phyloP scores from a whole-genome alignment of 108 stramenopile genomes.

The Skeletonema tropicum region DNA sequence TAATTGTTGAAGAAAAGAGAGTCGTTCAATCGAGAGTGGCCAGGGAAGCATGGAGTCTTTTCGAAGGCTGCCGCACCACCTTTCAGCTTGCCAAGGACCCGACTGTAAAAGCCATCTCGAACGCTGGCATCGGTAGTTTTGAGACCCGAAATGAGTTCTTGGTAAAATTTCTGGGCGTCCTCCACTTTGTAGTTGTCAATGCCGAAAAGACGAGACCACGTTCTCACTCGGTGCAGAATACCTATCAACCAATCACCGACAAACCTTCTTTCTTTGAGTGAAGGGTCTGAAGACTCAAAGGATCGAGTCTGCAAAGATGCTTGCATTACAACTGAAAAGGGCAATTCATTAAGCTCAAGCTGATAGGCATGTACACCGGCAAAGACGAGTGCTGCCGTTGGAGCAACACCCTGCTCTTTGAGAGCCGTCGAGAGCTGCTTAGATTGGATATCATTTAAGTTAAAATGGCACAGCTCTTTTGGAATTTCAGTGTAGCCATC shows the following conservation, averaged over 20 bases:
- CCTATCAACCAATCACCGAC: conserved; percentile 1
- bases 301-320: conserved; percentile 1
- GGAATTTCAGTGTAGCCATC: conserved; percentile 15
- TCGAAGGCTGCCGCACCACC: background rate
- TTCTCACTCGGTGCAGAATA: conserved; percentile 1
- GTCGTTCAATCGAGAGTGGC: background rate
- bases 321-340: conserved; percentile 2
- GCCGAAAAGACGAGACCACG: background rate
- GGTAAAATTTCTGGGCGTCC: background rate
- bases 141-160: background rate
- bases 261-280: conserved; percentile 1
- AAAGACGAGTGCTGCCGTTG: conserved; percentile 1
- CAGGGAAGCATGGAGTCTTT: background rate
- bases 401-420: conserved; percentile 11
- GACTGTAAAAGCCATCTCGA: conserved; percentile 1
- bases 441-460: conserved; percentile 12
- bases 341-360: background rate
- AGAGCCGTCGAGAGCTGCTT: conserved; percentile 16
- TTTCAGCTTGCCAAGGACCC: background rate
- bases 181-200: background rate
- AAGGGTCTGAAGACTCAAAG: background rate
- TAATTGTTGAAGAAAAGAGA: conserved; percentile 1
- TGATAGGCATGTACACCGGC: background rate
- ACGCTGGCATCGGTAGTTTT: conserved; percentile 1
- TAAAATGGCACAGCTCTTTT: conserved; percentile 11